Conservation (phyloP, 2,329 filamentous ascomycete genomes). For the Sarocladium oryzae region DNA sequence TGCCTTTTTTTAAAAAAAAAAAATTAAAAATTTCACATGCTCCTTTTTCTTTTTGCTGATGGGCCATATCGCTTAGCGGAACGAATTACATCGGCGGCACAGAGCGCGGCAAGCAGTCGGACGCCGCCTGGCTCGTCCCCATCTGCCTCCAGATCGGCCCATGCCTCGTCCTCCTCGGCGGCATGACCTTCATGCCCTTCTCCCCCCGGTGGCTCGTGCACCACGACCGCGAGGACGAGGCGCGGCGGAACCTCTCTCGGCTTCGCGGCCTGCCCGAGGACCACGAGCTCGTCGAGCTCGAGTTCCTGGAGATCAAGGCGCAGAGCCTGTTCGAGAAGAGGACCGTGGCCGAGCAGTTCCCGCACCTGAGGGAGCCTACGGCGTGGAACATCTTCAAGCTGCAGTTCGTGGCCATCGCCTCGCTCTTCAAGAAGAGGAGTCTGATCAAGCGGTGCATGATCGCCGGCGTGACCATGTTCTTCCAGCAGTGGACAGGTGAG, state of each 20-base stretch:
- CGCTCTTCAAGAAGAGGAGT: constrained; percentile 56
- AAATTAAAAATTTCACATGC: no score
- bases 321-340: constrained; percentile 73
- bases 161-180: constrained; percentile 57
- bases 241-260: constrained; percentile 52
- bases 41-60: no score
- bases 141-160: constrained; percentile 66
- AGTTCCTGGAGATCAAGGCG: constrained; percentile 79
- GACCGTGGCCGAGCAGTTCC: constrained; percentile 60
- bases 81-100: constrained; percentile 61
- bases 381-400: constrained; percentile 59
- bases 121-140: constrained; percentile 69
- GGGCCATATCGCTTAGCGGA: no score
- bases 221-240: constrained; percentile 62
- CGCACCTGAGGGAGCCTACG: constrained; percentile 53
- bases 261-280: constrained; percentile 56
- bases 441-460: constrained; percentile 63
- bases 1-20: no score
- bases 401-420: constrained; percentile 60
- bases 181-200: constrained; percentile 77
- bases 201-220: constrained; percentile 70
- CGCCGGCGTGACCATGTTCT: constrained; percentile 57
- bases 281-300: constrained; percentile 64
- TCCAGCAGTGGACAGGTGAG: constrained; percentile 32
- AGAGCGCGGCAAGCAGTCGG: constrained; percentile 41